Evolutionary conservation across 495 filamentous ascomycete genomes (phyloP).

Genomic region (Platismatia glauca): DNA sequence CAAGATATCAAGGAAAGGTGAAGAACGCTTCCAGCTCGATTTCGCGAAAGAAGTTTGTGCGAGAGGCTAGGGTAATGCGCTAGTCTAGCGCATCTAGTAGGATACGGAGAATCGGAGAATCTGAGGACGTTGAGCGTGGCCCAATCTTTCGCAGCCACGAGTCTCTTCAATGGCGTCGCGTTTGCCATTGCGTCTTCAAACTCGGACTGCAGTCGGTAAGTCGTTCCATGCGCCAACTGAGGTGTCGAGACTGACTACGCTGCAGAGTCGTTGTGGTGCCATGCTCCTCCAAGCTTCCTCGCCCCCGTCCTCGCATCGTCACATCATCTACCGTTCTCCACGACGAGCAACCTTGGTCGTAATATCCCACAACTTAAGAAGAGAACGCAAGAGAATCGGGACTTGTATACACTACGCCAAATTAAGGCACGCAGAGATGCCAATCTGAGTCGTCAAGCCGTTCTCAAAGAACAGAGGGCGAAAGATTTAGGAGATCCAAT

Average conservation of each 20-base stretch:
- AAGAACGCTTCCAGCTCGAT: background rate
- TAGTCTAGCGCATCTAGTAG: conserved; percentile 2
- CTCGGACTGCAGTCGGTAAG: conserved; percentile 1
- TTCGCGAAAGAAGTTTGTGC: conserved; percentile 15
- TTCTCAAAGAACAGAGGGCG: conserved; percentile 52
- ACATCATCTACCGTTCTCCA: conserved; percentile 15
- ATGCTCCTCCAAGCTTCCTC: conserved; percentile 20
- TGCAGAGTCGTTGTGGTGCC: conserved; percentile 15
- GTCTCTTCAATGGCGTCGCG: conserved; percentile 3
- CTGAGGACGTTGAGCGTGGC: background rate
- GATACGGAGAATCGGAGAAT: background rate
- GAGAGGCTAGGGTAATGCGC: background rate
- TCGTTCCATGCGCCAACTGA: background rate
- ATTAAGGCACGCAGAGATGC: conserved; percentile 69
- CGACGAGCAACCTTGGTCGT: conserved; percentile 1
- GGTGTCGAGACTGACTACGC: background rate
- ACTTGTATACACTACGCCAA: conserved; percentile 62
- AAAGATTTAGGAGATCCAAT: conserved; percentile 64
- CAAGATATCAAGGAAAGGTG: conserved; percentile 30
- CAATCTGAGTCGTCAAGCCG: conserved; percentile 63
- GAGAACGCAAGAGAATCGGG: conserved; percentile 39
- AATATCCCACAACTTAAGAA: conserved; percentile 7
- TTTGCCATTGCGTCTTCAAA: conserved; percentile 3
- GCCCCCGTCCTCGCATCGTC: conserved; percentile 15
- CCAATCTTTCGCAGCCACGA: background rate